Conservation (phyloP, 1,139 yeast species). For the Casaregolazyma lundiana region DNA sequence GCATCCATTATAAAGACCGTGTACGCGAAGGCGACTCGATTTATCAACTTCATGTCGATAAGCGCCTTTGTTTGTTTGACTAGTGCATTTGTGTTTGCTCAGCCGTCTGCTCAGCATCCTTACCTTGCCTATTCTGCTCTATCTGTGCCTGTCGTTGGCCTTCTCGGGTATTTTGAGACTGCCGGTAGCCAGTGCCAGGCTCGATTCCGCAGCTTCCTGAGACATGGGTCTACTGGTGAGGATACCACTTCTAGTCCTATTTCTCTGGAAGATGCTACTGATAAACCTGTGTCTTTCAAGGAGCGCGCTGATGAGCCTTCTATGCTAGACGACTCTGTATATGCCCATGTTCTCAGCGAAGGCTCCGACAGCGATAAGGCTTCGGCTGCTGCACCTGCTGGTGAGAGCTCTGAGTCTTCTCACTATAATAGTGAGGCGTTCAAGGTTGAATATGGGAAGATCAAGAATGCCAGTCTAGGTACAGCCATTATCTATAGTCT, state of each 20-base stretch:
- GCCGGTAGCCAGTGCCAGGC: not conserved
- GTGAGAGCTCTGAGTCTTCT: not conserved
- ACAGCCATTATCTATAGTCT: slow-evolving; percentile 20
- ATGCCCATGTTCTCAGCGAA: slow-evolving; percentile 17
- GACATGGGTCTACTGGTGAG: not conserved
- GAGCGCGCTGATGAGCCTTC: slow-evolving; percentile 19
- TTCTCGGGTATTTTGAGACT: not conserved
- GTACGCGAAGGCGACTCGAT: slow-evolving; percentile 4
- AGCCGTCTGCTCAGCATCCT: slow-evolving; percentile 26
- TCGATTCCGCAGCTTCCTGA: not conserved
- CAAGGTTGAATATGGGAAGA: slow-evolving; percentile 9
- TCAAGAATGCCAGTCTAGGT: slow-evolving; percentile 9
- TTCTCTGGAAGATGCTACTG: slow-evolving; percentile 9
- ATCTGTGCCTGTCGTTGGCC: slow-evolving; percentile 20
- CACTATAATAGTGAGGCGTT: slow-evolving; percentile 1
- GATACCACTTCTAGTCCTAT: not conserved
- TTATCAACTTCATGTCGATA: slow-evolving; percentile 19
- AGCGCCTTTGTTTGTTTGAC: slow-evolving; percentile 21
- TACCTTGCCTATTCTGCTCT: slow-evolving; percentile 27
- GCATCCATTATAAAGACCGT: slow-evolving; percentile 5
- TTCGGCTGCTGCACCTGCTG: not conserved
- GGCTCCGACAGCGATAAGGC: slow-evolving; percentile 11
- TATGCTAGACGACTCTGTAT: slow-evolving; percentile 25
- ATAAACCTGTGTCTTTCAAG: slow-evolving; percentile 6
- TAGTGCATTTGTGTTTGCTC: slow-evolving; percentile 22